Base-by-base conservation (phyloP, 2,329 filamentous ascomycete species). In the Alternaria atra region DNA sequence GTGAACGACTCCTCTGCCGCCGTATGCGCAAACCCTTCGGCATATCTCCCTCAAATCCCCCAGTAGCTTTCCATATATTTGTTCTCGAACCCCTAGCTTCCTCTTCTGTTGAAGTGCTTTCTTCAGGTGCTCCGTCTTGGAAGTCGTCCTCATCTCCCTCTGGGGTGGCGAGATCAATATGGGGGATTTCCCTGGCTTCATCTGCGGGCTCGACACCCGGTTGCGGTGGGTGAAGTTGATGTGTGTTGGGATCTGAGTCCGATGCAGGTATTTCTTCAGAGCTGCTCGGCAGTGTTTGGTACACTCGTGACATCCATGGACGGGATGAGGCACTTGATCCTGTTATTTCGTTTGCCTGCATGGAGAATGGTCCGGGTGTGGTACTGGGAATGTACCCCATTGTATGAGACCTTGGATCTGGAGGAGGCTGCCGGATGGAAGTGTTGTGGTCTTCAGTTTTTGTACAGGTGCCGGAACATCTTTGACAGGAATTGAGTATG, bases 131-230 rank as follows among this genome's bases (percentile, higher is more conserved):
- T 3, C 1, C 44, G 12, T 46, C 43, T 1, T 20, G 9, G 9
- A 1, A 4, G 5, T 4, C n/a, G 1, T 47, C 27, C 20, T 15
- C 27, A 8, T 5, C 2, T 4, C 12, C 27, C 7, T 32, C n/a
- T 0, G 0, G 5, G 0, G 2, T 32, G 6, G 17, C 1, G 1
- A n/a, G 5, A 1, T 32, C 0, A 2, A 20, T 13, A 1, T 1
- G 2, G 5, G 9, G 10, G 2, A n/a, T 13, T 13, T 6, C 5
- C 0, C 9, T 32, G 5, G 6, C 5, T 13, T 32, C 43, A 3
- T n/a, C 15, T 29, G 7, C 6, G 6, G 23, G 42, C 25, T 27
- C 13, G 6, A 27, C 20, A 44, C 13, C 29, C 7, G 23, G 23
- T n/a, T 44, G 12, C 9, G 42, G 6, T 10, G 13, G 13, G 23